A percentile compares a stretch with the other conserved stretches of the same genome.
Conservation (phyloP, 2,329 filamentous ascomycete genomes). For the Fusarium ambrosium region DNA sequence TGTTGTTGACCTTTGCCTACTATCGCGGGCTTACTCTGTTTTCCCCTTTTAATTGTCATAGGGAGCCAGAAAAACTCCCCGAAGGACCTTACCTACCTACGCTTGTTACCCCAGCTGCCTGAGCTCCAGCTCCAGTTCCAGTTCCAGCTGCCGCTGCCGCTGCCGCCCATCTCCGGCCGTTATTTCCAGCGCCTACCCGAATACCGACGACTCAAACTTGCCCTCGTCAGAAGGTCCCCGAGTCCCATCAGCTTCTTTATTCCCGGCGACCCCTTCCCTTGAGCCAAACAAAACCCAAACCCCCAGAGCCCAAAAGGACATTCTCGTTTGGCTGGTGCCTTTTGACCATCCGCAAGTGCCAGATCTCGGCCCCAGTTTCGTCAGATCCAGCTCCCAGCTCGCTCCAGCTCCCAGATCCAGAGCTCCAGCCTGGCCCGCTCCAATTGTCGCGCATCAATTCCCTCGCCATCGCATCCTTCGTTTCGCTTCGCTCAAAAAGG, state of each 20-base stretch:
- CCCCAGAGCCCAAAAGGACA: conserved; percentile 12
- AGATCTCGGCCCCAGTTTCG: conserved; percentile 34
- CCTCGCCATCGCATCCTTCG: conserved; percentile 10
- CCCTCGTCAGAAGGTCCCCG: conserved; percentile 9
- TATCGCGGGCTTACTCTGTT: neutral
- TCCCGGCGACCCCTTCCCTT: conserved; percentile 24
- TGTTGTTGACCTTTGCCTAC: neutral
- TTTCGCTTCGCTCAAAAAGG: conserved; percentile 12
- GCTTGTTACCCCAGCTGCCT: neutral
- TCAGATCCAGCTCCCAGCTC: conserved; percentile 16
- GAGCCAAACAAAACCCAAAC: conserved; percentile 21
- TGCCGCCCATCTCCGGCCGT: conserved; percentile 39
- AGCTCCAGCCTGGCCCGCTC: conserved; percentile 5
- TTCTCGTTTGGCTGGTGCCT: conserved; percentile 15
- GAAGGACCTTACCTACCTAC: neutral
- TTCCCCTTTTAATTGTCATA: neutral
- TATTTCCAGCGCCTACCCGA: conserved; percentile 51
- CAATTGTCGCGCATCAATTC: conserved; percentile 23
- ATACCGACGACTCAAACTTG: conserved; percentile 32
- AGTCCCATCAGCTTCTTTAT: conserved; percentile 16
- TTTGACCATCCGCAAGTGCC: conserved; percentile 15
- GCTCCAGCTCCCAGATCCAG: conserved; percentile 4
- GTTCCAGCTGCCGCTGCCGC: conserved; percentile 29
- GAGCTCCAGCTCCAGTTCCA: neutral
- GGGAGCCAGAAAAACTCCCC: neutral